Percentiles rank a stretch among this genome's conserved stretches.
Evolutionary conservation across 73 alveolate species (phyloP).

Genomic region (Vitrella brassicaformis): DNA sequence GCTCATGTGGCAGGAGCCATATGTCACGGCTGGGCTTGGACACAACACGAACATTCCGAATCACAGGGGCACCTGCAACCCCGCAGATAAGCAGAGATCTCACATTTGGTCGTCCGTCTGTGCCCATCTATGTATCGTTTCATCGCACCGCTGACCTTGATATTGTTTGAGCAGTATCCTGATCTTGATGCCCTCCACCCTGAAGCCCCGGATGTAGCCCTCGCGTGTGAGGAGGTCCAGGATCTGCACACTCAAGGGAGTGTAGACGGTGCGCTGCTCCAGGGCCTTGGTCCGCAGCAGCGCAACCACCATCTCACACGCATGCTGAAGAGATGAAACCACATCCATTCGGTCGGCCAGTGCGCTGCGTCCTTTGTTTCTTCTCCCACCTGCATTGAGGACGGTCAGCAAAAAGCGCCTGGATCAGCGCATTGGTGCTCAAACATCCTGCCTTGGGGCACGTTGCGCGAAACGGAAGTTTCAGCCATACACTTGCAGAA

Average conservation of each 20-base stretch:
- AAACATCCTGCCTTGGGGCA: too few species aligned
- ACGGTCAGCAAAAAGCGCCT: too few species aligned
- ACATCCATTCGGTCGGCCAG: too few species aligned
- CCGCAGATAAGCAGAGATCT: neutral
- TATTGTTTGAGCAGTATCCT: constrained; percentile 19
- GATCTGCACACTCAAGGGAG: neutral
- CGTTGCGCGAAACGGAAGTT: too few species aligned
- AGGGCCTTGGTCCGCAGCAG: neutral
- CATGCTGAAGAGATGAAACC: too few species aligned
- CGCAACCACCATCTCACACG: neutral
- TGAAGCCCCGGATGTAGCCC: constrained; percentile 37
- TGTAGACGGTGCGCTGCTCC: neutral
- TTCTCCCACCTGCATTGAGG: too few species aligned
- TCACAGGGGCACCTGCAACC: neutral
- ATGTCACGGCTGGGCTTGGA: constrained; percentile 35
- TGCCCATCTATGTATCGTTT: neutral
- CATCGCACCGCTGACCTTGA: neutral
- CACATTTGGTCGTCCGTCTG: neutral
- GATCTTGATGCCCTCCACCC: constrained; percentile 27
- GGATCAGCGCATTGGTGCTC: too few species aligned
- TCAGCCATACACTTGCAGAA: too few species aligned
- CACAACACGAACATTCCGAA: constrained; percentile 19
- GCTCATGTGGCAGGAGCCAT: constrained; percentile 29
- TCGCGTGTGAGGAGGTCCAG: constrained; percentile 5
- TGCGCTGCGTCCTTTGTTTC: too few species aligned